Evolutionary conservation across 345 rosid genomes (phyloP), one percentile per base, ranked within the genome.

Genomic region (Gossypioides kirkii): DNA sequence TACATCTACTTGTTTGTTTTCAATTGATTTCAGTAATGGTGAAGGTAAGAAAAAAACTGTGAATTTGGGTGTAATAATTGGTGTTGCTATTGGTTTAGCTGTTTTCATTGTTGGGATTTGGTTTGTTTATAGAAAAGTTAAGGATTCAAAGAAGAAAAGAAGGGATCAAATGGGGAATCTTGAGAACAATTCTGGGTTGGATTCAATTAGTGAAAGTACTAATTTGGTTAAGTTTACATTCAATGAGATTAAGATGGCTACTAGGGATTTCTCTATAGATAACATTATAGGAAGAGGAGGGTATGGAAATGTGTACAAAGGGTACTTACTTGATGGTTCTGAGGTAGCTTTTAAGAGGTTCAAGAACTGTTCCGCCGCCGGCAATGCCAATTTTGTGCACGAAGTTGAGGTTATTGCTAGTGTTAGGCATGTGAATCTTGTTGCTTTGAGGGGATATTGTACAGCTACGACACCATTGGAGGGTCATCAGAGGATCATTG

Each of bases 401-500:
- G 97, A 93, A 71, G 90, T 91, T 17, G 91, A 93, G 87, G 97
- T 93, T 54, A 93, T 93, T 42, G 97, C 98, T 0, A 89, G 97
- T 10, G 92, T 93, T 7, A 80, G 94, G 64, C 97, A 91, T 13
- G 97, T 93, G 10, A 91, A 93, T 74, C 96, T 93, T 62, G 91
- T 93, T 1, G 87, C 90, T 18, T 71, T 93, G 65, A 82, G 91
- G 79, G 97, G 98, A 10, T 93, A 93, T 60, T 93, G 97, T 52
- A 93, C 85, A 1, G 92, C 98, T 14, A 87, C 96, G 3, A 90
- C 94, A 38, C 79, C 80, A 0, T 82, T 79, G 3, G 96, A 93
- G 81, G 96, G 98, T 76, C 97, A 93, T 75, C 98, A 93, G 85
- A 89, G 98, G 89, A 87, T 91, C 74, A 93, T 93, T 9, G 92